Evolutionary conservation across 1,284 basidiomycete species (phyloP), one percentile per base, ranked within the genome.

Genomic region (Amylostereum areolatum): DNA sequence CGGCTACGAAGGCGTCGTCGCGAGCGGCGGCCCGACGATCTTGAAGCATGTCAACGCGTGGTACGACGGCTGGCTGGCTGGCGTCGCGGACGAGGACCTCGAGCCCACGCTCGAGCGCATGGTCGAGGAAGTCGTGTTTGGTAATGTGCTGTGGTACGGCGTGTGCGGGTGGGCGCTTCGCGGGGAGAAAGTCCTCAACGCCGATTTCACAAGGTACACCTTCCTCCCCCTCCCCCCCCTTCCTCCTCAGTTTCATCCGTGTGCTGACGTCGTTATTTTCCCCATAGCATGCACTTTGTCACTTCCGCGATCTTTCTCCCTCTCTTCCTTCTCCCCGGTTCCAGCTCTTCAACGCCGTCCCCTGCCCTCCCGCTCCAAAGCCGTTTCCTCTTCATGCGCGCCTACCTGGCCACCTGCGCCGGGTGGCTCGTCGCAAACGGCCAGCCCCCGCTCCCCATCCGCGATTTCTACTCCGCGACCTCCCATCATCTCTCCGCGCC

Each of bases 1-100:
- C 6, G 52, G 62, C 25, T 62, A 59, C 27, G 47, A 55, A 0
- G 58, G 60, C 6, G 57, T 61, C 0, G 50, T 76, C 12, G 53
- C 60, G 12, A 65, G 67, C 12, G 61, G 69, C 18, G 70, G 73
- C 0, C 61, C 67, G 3, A 60, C 66, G 5, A 61, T 84, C 9
- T 59, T 65, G 6, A 62, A 70, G 18, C 70, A 79, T 47, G 73
- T 73, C 9, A 61, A 67, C 4, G 67, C 72, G 54, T 86, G 82
- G 84, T 66, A 62, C 11, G 64, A 75, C 5, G 65, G 69, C 39
- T 59, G 68, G 24, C 51, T 62, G 1, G 60, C 61, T 6, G 49
- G 61, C 62, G 54, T 29, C 5, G 52, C 65, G 2, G 62, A 64
- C 5, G 56, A 56, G 11, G 68, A 71, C 10, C 52, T 74, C 10